Base-by-base conservation (phyloP, 441 rosid species). In the Capsella rubella region DNA sequence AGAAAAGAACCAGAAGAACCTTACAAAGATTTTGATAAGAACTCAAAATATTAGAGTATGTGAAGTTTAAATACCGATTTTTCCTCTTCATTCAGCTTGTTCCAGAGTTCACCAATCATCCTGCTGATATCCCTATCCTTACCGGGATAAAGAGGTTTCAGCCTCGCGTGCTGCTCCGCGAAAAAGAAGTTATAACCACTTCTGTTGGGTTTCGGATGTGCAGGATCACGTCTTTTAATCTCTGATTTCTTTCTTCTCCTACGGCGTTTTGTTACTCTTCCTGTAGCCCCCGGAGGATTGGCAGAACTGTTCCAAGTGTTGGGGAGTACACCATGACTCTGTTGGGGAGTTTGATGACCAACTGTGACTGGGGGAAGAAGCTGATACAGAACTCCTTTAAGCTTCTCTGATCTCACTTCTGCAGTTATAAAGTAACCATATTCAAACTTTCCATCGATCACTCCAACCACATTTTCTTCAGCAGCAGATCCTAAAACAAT, bases 21-120 rank as follows among this genome's bases (percentile, higher is more conserved):
- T 13, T 28, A 53, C 16, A 68, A 2, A 71, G 29, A 8, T 2
- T 46, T 64, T 43, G 39, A 28, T 43, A 49, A 16, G 12, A 64
- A 5, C n/a, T 6, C 21, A 64, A 18, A 27, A n/a, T 32, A 42
- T 32, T 28, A 32, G 3, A 46, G 46, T 14, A 39, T 35, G 51
- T 27, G 21, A 8, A n/a, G 51, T 1, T 18, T 42, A 37, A 83
- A 74, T 85, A 95, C 98, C 13, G 80, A 28, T 82, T 80, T 91
- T 50, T 87, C 88, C 11, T 85, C 35, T 11, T 93, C 97, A 0
- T 75, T 84, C 29, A 91, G 83, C 63, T 87, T 90, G 86, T 82
- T 93, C 99, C 99, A 95, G 10, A 89, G 82, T 76, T 95, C 97
- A 71, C 99, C 99, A 40, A 95, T 95, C 97, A 89, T 91, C 75